phyloP scores from a whole-genome alignment of 2,329 filamentous ascomycete genomes.

The Paramyrothecium roridum region DNA sequence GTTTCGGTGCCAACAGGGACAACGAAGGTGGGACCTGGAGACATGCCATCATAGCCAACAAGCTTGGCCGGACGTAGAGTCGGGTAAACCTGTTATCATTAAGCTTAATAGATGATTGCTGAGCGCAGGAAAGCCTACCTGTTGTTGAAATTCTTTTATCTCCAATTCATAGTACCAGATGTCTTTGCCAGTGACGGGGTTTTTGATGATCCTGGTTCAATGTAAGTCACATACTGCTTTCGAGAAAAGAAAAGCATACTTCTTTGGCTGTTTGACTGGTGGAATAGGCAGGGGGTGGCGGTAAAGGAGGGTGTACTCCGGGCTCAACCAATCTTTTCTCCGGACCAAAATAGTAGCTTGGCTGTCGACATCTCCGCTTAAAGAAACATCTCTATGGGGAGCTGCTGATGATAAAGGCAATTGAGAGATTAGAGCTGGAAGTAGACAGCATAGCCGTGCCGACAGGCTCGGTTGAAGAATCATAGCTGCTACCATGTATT shows the following conservation, averaged over 20 bases:
- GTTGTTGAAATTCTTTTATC: conserved; percentile 25
- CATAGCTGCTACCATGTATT: too few relatives aligned
- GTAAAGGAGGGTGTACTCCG: conserved; percentile 1
- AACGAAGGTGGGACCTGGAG: conserved; percentile 39
- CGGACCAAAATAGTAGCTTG: background rate
- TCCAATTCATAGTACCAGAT: conserved; percentile 34
- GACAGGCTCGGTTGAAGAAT: too few relatives aligned
- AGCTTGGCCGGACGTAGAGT: conserved; percentile 24
- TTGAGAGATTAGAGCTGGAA: too few relatives aligned
- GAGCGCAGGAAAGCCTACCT: background rate
- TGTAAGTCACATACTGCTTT: background rate
- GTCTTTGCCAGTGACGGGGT: conserved; percentile 28
- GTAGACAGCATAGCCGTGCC: too few relatives aligned
- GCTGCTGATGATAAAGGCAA: too few relatives aligned
- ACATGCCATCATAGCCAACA: conserved; percentile 51
- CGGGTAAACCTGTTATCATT: conserved; percentile 33
- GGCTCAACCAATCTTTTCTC: background rate
- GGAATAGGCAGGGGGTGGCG: background rate
- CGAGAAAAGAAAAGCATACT: background rate
- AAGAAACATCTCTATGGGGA: too few relatives aligned
- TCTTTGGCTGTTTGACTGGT: background rate
- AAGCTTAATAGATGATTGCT: background rate
- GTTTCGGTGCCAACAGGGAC: conserved; percentile 29
- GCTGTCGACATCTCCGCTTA: too few relatives aligned
- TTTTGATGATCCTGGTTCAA: conserved; percentile 23